phyloP scores from a whole-genome alignment of 2,329 filamentous ascomycete species.

The Aspergillus ustus region DNA sequence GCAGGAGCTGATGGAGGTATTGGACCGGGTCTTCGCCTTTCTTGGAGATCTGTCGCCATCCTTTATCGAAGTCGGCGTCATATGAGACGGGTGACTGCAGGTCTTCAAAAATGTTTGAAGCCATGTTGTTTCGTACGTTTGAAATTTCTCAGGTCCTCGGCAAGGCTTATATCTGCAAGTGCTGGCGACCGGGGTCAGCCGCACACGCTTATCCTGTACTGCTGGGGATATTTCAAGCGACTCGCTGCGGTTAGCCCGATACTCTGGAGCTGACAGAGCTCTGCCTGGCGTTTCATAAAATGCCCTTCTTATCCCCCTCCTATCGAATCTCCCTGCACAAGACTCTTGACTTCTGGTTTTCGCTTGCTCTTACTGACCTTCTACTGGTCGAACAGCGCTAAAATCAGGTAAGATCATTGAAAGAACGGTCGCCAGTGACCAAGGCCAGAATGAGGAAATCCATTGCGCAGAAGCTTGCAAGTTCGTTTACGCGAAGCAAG shows the following conservation, averaged over 20 bases:
- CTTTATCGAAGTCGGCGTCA: constrained; percentile 8
- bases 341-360: neutral
- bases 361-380: too few species aligned
- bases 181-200: neutral
- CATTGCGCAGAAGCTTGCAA: neutral
- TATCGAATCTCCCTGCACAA: neutral
- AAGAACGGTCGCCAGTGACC: neutral
- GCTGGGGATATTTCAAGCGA: constrained; percentile 1
- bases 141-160: neutral
- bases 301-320: neutral
- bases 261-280: neutral
- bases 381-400: neutral
- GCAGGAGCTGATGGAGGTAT: neutral
- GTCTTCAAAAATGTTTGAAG: constrained; percentile 11
- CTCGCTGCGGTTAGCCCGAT: neutral
- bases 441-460: constrained; percentile 6
- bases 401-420: neutral
- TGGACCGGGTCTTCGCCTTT: constrained; percentile 6
- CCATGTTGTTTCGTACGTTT: neutral
- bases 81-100: constrained; percentile 12
- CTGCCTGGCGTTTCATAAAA: neutral
- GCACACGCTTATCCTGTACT: neutral
- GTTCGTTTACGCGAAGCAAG: constrained; percentile 6
- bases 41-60: constrained; percentile 7
- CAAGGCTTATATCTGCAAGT: constrained; percentile 4